phyloP scores from a whole-genome alignment of 2,329 filamentous ascomycete genomes.

The Venturia aucupariae region DNA sequence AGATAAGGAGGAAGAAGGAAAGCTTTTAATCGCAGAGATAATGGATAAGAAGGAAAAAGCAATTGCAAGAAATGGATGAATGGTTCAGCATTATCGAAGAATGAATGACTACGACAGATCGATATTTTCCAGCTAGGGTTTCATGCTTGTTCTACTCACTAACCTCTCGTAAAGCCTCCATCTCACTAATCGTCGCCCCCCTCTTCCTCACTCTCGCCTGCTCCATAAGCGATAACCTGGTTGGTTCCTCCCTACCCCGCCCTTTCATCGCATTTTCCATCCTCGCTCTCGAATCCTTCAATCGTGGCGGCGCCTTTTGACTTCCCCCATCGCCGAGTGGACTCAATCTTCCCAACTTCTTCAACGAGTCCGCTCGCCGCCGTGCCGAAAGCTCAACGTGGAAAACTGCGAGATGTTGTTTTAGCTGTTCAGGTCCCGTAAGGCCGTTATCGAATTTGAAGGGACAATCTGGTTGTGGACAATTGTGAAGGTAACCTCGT shows the following conservation, averaged over 20 bases:
- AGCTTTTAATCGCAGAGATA: too few species aligned
- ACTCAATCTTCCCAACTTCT: background rate
- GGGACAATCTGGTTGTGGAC: background rate
- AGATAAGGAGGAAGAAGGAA: too few species aligned
- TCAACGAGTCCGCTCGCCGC: background rate
- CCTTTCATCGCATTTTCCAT: constrained; percentile 4
- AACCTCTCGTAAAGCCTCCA: background rate
- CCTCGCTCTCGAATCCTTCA: background rate
- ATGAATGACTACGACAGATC: background rate
- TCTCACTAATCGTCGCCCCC: constrained; percentile 1
- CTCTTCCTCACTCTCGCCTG: constrained; percentile 3
- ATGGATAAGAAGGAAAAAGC: too few species aligned
- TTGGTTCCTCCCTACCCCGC: background rate
- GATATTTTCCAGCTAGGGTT: background rate
- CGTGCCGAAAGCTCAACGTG: background rate
- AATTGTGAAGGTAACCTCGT: background rate
- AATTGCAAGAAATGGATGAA: too few species aligned
- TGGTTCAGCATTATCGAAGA: background rate
- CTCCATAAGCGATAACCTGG: background rate
- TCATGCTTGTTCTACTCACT: background rate
- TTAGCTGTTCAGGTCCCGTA: background rate
- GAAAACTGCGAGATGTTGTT: constrained; percentile 1
- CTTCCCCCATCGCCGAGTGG: background rate
- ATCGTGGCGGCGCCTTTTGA: background rate
- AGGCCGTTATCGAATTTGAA: constrained; percentile 2